Evolutionary conservation across 441 rosid species (phyloP).

Genomic region (Cnidoscolus chayamansa): DNA sequence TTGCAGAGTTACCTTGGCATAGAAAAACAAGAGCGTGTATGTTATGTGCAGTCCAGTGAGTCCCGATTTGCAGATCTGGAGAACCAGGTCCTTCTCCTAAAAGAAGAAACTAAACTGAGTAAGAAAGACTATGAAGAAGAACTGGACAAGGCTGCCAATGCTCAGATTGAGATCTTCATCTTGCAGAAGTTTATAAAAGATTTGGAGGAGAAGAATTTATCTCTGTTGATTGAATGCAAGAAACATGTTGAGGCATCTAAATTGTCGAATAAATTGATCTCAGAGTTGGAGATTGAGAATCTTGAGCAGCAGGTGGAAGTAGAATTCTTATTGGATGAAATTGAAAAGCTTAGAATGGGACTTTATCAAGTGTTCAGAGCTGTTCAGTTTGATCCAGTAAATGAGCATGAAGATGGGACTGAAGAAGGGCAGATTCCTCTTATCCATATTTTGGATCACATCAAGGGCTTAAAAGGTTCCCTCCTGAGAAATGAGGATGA

Average conservation of each 20-base stretch:
- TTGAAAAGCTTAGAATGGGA: slow-evolving; percentile 52
- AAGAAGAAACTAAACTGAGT: slow-evolving; percentile 60
- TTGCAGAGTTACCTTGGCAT: slow-evolving; percentile 53
- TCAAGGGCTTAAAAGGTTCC: slow-evolving; percentile 61
- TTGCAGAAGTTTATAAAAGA: slow-evolving; percentile 74
- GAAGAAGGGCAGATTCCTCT: slow-evolving; percentile 55
- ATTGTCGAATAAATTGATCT: slow-evolving; percentile 55
- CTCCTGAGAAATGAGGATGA: slow-evolving; percentile 53
- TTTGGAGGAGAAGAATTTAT: slow-evolving; percentile 64
- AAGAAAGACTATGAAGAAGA: slow-evolving; percentile 81
- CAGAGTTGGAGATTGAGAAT: slow-evolving; percentile 60
- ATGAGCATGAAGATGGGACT: slow-evolving; percentile 47
- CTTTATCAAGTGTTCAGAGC: slow-evolving; percentile 50
- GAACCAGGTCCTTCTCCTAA: slow-evolving; percentile 57
- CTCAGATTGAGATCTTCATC: slow-evolving; percentile 67
- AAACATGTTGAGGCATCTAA: slow-evolving; percentile 56
- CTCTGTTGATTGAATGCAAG: slow-evolving; percentile 55
- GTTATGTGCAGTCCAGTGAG: slow-evolving; percentile 53
- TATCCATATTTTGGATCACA: slow-evolving; percentile 41
- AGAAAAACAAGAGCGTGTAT: slow-evolving; percentile 60
- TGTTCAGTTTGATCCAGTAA: slow-evolving; percentile 40
- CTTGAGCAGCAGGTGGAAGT: slow-evolving; percentile 60
- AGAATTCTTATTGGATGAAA: slow-evolving; percentile 56
- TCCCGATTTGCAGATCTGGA: slow-evolving; percentile 68
- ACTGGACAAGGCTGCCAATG: slow-evolving; percentile 48